Evolutionary conservation across 441 rosid genomes (phyloP), one percentile per base, ranked within the genome.

Genomic region (Populus hybrid): DNA sequence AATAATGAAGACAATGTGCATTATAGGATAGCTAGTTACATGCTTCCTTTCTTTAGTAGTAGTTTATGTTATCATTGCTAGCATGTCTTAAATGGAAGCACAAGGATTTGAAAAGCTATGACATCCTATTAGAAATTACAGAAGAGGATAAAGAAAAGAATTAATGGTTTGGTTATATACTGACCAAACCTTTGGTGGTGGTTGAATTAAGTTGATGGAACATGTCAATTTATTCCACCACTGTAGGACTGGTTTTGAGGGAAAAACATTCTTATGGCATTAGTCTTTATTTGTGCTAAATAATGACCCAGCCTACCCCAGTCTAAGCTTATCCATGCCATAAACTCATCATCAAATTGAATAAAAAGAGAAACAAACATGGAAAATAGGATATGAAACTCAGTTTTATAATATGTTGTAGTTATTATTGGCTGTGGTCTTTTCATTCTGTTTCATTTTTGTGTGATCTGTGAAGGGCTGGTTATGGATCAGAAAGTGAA

Each of bases 401-500:
- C 26, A 4, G 2, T 40, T 36, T 61, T 32, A 30, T 30, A 30
- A 30, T 30, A 30, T 30, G 32, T 30, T 50, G 16, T 36, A 57
- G 50, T 26, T 28, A 26, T 71, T 24, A 61, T 24, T 12, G 11
- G 24, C 59, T 32, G 69, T 2, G 11, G 36, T 59, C 12, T n/a
- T 57, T 1, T 46, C 23, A 57, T 35, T 21, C 16, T 57, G 61
- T 28, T 70, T 79, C 66, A 42, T 28, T 28, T 80, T 69, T 67
- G 36, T 70, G 68, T 76, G 75, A 71, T 59, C 28, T 53, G 71
- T 74, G 35, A 84, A 92, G 95, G 84, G 90, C 88, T 76, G 95
- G 95, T 71, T 88, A 89, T 70, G 97, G 91, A 76, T 89, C 91
- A 83, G 97, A 91, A 85, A 92, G 97, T 69, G 95, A 83, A 89